phyloP scores from a whole-genome alignment of 441 rosid genomes.

The Populus hybrid region DNA sequence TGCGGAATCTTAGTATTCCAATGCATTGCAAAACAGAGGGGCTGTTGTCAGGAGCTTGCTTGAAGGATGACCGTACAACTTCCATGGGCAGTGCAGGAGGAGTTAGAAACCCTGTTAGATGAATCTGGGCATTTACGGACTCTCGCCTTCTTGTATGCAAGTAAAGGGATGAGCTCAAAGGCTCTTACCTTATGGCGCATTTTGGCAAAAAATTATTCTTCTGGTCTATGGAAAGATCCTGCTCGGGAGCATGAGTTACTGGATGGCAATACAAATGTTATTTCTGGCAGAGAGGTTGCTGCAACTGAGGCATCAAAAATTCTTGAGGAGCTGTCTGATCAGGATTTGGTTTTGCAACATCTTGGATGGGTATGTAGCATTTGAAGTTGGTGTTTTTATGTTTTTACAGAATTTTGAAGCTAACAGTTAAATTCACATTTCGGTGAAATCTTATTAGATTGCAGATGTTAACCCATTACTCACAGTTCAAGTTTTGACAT shows the following conservation, averaged over 20 bases:
- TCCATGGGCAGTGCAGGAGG: constrained; percentile 93
- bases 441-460: constrained; percentile 46
- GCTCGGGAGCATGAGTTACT: constrained; percentile 35
- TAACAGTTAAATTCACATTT: constrained; percentile 10
- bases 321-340: constrained; percentile 85
- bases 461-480: constrained; percentile 72
- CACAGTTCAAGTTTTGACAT: constrained; percentile 88
- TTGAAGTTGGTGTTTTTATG: constrained; percentile 10
- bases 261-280: constrained; percentile 36
- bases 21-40: constrained; percentile 61
- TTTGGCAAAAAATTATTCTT: constrained; percentile 79
- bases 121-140: constrained; percentile 90
- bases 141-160: constrained; percentile 90
- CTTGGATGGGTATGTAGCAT: constrained; percentile 83
- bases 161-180: constrained; percentile 89
- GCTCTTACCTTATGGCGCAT: constrained; percentile 91
- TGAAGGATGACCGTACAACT: constrained; percentile 78
- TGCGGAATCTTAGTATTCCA: constrained; percentile 58
- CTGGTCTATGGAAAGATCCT: constrained; percentile 80
- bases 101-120: constrained; percentile 84
- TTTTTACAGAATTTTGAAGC: constrained; percentile 5
- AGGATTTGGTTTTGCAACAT: constrained; percentile 84
- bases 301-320: constrained; percentile 91
- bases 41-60: constrained; percentile 60
- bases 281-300: constrained; percentile 70